Conservation (phyloP, 768 basidiomycete species). For the Cystobasidiopsis lactophilus region DNA sequence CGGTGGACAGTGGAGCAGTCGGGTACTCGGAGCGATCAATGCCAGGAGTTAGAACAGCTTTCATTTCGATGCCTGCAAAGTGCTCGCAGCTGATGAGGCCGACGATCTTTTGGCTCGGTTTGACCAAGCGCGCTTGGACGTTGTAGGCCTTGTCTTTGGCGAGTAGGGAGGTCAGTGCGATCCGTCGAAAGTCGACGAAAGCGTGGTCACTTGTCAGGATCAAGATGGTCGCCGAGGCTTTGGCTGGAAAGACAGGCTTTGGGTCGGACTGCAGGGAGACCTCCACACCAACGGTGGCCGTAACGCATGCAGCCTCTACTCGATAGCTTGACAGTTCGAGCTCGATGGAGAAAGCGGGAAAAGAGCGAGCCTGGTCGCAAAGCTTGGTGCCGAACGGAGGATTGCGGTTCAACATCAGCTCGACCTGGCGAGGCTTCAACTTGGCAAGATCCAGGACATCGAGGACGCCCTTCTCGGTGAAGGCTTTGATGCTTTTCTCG, state of each 20-base stretch:
- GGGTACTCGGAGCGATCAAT: conserved; percentile 11
- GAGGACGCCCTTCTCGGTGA: conserved; percentile 9
- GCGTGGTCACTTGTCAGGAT: conserved; percentile 11
- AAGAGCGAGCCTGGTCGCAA: not conserved
- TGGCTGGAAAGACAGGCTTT: conserved; percentile 3
- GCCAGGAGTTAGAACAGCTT: not conserved
- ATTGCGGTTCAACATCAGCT: conserved; percentile 12
- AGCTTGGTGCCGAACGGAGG: conserved; percentile 11
- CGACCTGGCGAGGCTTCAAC: not conserved
- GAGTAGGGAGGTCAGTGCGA: not conserved
- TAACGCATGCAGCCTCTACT: conserved; percentile 4
- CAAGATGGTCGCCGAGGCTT: conserved; percentile 4
- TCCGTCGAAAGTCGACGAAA: conserved; percentile 9
- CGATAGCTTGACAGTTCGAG: conserved; percentile 1
- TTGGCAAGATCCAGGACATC: conserved; percentile 10
- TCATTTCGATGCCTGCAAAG: conserved; percentile 2
- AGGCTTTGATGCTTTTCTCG: conserved; percentile 33
- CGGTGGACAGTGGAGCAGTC: not conserved
- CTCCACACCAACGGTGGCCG: conserved; percentile 2
- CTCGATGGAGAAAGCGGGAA: conserved; percentile 11
- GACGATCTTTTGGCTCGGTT: conserved; percentile 15
- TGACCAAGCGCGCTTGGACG: conserved; percentile 11
- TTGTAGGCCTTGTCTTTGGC: conserved; percentile 6
- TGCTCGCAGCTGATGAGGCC: conserved; percentile 13
- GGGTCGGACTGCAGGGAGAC: conserved; percentile 2